A percentile compares a stretch with the other conserved stretches of the same genome.
These are phyloP conservation scores for Lentinula sp. DNA, from an alignment of 768 basidiomycete species.

Conservation along the genomic window DNA sequence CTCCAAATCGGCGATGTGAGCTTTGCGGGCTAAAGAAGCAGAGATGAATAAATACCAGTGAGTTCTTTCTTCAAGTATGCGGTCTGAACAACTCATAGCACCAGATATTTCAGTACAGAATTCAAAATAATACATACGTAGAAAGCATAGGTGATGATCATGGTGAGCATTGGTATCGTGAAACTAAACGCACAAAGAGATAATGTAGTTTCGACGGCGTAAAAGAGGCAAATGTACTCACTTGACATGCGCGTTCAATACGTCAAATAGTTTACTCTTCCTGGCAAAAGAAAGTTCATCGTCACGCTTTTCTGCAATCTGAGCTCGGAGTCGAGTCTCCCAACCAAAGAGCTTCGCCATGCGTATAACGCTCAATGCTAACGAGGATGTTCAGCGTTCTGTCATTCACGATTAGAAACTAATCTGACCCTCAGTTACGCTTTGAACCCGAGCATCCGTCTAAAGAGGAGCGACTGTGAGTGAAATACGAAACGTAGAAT, in stretches of 20 bases:
- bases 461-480: constrained; percentile 28
- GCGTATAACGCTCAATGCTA: constrained; percentile 33
- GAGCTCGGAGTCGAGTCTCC: constrained; percentile 36
- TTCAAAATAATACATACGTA: constrained; percentile 26
- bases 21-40: background rate
- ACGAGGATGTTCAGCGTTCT: constrained; percentile 29
- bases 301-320: constrained; percentile 38
- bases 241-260: constrained; percentile 34
- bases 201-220: background rate
- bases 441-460: constrained; percentile 44
- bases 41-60: background rate
- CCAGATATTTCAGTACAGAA: background rate
- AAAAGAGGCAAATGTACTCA: constrained; percentile 13
- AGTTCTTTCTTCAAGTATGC: constrained; percentile 13
- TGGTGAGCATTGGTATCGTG: constrained; percentile 42
- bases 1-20: background rate
- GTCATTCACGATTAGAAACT: constrained; percentile 17
- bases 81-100: background rate
- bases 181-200: constrained; percentile 21
- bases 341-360: constrained; percentile 52
- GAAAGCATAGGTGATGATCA: constrained; percentile 37
- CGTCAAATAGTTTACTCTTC: constrained; percentile 31
- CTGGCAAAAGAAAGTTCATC: constrained; percentile 37
- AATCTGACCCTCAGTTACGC: constrained; percentile 38
- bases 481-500: background rate